A percentile compares a stretch with the other conserved stretches of the same genome.
Conservation (phyloP, 2,329 filamentous ascomycete genomes). For the Fusarium sp. region DNA sequence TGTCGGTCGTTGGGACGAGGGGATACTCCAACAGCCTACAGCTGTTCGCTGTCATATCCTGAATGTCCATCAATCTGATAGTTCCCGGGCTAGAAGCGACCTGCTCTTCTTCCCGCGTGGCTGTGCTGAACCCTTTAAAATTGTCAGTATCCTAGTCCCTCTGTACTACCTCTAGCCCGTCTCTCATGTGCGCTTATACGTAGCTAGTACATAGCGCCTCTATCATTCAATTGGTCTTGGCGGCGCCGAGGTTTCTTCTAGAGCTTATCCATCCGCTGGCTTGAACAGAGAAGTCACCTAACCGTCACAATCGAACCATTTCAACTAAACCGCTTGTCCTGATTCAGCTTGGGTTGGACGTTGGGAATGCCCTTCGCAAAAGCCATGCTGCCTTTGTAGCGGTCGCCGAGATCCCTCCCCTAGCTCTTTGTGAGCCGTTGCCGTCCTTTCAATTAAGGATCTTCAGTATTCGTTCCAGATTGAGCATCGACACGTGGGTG, state of each 20-base stretch:
- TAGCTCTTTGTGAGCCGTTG: conserved; percentile 27
- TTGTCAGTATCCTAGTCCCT: conserved; percentile 22
- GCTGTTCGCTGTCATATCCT: conserved; percentile 15
- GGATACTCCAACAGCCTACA: not conserved
- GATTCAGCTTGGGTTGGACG: conserved; percentile 40
- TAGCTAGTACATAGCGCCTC: conserved; percentile 22
- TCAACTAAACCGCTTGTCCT: conserved; percentile 38
- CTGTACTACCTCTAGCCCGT: conserved; percentile 16
- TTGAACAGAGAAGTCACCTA: conserved; percentile 25
- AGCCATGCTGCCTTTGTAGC: conserved; percentile 41
- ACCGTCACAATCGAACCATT: conserved; percentile 49
- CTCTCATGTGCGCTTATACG: conserved; percentile 3
- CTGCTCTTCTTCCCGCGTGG: conserved; percentile 36
- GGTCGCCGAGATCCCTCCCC: conserved; percentile 41
- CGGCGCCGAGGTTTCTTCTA: conserved; percentile 13
- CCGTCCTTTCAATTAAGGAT: conserved; percentile 32
- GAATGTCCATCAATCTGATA: conserved; percentile 18
- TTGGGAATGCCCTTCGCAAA: conserved; percentile 43
- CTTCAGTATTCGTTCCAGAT: conserved; percentile 36
- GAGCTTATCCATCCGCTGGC: conserved; percentile 23
- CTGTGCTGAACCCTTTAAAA: conserved; percentile 37
- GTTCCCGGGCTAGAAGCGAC: conserved; percentile 26
- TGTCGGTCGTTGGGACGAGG: not conserved
- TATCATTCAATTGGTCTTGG: conserved; percentile 25
- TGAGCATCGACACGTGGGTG: conserved; percentile 41